phyloP scores from a whole-genome alignment of 768 basidiomycete genomes.

The Phaffia tasmanica region DNA sequence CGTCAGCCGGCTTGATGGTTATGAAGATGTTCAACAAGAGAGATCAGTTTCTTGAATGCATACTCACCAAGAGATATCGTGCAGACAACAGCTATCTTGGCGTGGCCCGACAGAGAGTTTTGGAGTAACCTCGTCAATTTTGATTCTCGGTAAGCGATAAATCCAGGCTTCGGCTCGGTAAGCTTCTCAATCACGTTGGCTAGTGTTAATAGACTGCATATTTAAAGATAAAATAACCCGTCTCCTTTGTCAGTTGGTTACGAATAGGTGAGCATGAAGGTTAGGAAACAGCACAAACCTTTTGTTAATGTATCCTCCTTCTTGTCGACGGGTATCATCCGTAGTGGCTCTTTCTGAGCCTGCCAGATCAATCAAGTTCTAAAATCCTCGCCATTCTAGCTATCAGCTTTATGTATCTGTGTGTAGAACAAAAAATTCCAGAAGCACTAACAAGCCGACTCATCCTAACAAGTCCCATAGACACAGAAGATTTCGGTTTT shows the following conservation, averaged over 20 bases:
- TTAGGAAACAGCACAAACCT: slow-evolving; percentile 27
- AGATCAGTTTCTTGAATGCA: neutral
- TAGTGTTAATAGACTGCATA: slow-evolving; percentile 32
- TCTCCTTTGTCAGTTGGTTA: neutral
- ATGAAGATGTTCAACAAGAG: neutral
- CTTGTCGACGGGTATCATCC: slow-evolving; percentile 35
- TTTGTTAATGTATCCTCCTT: slow-evolving; percentile 39
- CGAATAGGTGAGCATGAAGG: slow-evolving; percentile 4
- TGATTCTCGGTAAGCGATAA: slow-evolving; percentile 39
- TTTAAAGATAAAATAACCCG: neutral
- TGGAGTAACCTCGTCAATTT: slow-evolving; percentile 39
- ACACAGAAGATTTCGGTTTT: too few relatives aligned
- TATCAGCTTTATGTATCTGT: neutral
- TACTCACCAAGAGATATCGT: slow-evolving; percentile 27
- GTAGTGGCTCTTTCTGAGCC: slow-evolving; percentile 39
- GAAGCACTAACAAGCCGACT: slow-evolving; percentile 2
- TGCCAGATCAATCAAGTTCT: slow-evolving; percentile 35
- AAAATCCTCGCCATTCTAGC: neutral
- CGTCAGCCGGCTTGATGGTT: slow-evolving; percentile 27
- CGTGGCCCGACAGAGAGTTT: slow-evolving; percentile 38
- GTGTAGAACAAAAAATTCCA: slow-evolving; percentile 1
- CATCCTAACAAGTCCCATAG: neutral
- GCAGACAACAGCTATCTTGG: slow-evolving; percentile 40
- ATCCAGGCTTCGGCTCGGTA: slow-evolving; percentile 33
- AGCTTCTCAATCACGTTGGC: slow-evolving; percentile 36